These are phyloP conservation scores for Aspergillus neoniger DNA, from an alignment of 2,329 filamentous ascomycete species.

Conservation along the genomic window DNA sequence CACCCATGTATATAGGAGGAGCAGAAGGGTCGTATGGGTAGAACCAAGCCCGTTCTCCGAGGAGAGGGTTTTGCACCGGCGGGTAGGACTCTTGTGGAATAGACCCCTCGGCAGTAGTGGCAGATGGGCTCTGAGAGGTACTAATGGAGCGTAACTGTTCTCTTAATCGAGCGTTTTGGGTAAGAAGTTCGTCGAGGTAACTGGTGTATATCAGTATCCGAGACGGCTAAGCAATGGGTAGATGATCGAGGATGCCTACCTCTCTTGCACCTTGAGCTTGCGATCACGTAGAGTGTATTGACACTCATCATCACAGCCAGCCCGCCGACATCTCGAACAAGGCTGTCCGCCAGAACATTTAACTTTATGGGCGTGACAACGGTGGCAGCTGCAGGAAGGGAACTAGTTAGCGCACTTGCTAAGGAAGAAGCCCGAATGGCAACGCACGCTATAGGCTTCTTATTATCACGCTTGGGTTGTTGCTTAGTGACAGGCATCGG, in stretches of 20 bases:
- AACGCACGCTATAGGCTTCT: slow-evolving; percentile 20
- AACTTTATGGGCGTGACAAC: slow-evolving; percentile 47
- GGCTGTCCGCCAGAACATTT: slow-evolving; percentile 47
- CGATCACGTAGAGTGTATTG: slow-evolving; percentile 41
- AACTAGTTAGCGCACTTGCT: not conserved
- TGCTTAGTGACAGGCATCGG: slow-evolving; percentile 14
- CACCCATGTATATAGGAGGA: slow-evolving; percentile 33
- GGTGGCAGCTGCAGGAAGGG: slow-evolving; percentile 30
- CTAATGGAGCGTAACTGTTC: slow-evolving; percentile 10
- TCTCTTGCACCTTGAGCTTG: slow-evolving; percentile 36
- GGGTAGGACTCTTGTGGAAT: slow-evolving; percentile 2
- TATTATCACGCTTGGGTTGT: slow-evolving; percentile 13
- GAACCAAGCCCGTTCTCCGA: slow-evolving; percentile 33
- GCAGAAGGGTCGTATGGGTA: slow-evolving; percentile 28
- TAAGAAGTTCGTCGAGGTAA: slow-evolving; percentile 30
- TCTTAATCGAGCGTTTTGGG: slow-evolving; percentile 19
- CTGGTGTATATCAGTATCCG: slow-evolving; percentile 10
- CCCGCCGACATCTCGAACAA: slow-evolving; percentile 38
- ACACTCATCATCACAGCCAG: slow-evolving; percentile 35
- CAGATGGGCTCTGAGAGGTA: slow-evolving; percentile 5
- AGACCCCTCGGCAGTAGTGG: not conserved
- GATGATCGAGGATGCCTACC: slow-evolving; percentile 6
- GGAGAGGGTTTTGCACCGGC: slow-evolving; percentile 23
- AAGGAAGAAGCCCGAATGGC: not conserved
- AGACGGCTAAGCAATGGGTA: not conserved